Base-by-base conservation (phyloP, 1,284 basidiomycete genomes). In the Rhodotorula sp. region DNA sequence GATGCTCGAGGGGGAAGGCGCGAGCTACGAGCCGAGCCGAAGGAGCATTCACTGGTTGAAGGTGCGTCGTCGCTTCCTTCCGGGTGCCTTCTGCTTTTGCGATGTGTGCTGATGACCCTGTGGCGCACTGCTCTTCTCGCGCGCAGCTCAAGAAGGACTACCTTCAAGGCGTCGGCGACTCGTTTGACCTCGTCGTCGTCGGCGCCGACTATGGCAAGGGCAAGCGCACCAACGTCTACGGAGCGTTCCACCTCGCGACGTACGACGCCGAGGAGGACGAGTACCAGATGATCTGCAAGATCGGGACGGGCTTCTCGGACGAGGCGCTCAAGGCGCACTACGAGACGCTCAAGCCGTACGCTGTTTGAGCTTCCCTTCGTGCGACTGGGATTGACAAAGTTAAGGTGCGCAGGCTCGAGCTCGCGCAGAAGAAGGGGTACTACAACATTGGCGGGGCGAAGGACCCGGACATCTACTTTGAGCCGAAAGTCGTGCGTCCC, bases 11-110 rank as follows among this genome's bases (percentile, higher is more conserved):
- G 91, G 89, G 36, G 88, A 92, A 51, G 90, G 90, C 25, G 94
- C 95, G 79, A 92, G 88, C 77, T 99, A 99, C 81, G 94, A 98
- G 82, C 97, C 97, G 4, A 95, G 92, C 81, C 85, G 94, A 66
- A 86, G 97, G 55, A 94, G 90, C 82, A 91, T 98, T 74, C 98
- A 99, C 81, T 99, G 97, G 97, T 85, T 99, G 22, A 99, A 99
- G 88, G 94, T 92, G 75, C 71, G 82, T 70, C 9, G 44, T 19
- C 44, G 44, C 44, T 19, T 19, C 3, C 44, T 44, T 44, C 44
- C 5, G 15, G 4, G 9, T 44, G 9, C 44, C 25, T 25, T 41
- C 37, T 50, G 15, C 15, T 54, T n/a, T 9, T 21, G 1, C 2
- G 9, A 17, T 29, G 21, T 10, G 32, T 6, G 21, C n/a, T 46